phyloP scores from a whole-genome alignment of 345 rosid genomes.

The Noccaea caerulescens region DNA sequence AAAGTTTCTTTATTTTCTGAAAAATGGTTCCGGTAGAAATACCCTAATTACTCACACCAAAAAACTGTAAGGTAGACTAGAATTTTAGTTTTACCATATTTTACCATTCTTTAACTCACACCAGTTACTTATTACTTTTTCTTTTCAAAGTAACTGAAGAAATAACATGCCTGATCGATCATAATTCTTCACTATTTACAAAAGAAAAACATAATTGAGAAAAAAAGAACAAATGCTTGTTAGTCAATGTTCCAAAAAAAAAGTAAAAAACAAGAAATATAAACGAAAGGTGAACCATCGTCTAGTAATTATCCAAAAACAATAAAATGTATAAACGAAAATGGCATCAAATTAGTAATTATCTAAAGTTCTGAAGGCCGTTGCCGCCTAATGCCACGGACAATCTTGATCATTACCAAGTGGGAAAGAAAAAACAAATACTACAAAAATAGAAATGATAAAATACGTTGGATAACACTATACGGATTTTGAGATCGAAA shows the following conservation, averaged over 20 bases:
- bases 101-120: too few species aligned
- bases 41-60: neutral
- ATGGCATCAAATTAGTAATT: too few species aligned
- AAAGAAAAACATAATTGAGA: neutral
- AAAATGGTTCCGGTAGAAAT: neutral
- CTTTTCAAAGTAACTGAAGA: neutral
- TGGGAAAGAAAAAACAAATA: too few species aligned
- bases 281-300: too few species aligned
- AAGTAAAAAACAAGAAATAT: too few species aligned
- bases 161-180: slow-evolving; percentile 8
- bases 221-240: neutral
- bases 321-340: too few species aligned
- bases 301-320: too few species aligned
- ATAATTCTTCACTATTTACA: neutral
- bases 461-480: neutral
- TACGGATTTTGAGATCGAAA: slow-evolving; percentile 17
- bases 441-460: neutral
- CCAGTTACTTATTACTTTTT: neutral
- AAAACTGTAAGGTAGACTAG: neutral
- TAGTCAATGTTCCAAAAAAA: too few species aligned
- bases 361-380: too few species aligned
- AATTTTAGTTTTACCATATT: neutral
- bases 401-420: too few species aligned
- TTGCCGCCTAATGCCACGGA: too few species aligned
- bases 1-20: slow-evolving; percentile 16